Percentiles rank a stretch among this genome's conserved stretches.
These are phyloP conservation scores for Neofusicoccum sp. DNA, from an alignment of 2,329 filamentous ascomycete species.

Conservation along the genomic window DNA sequence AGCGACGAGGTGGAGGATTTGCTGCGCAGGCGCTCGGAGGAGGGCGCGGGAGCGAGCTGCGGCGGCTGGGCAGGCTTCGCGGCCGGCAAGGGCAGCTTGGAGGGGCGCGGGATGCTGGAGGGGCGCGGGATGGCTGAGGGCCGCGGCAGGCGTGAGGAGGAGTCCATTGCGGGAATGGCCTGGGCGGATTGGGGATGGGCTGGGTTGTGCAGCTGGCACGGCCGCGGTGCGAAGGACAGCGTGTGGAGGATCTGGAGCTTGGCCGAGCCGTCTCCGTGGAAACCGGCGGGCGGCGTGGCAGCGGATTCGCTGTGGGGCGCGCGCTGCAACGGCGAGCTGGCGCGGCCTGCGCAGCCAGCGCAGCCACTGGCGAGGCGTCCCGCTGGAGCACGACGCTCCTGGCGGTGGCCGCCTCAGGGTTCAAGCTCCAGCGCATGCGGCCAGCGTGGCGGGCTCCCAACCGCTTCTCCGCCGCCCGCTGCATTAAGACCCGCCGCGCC, in stretches of 20 bases:
- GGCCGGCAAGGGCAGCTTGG: slow-evolving; percentile 48
- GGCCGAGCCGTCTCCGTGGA: neutral
- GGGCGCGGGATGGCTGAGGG: slow-evolving; percentile 25
- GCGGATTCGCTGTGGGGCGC: slow-evolving; percentile 6
- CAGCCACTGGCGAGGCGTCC: neutral
- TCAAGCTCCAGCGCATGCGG: neutral
- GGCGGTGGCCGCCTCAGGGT: neutral
- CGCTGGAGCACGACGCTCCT: neutral
- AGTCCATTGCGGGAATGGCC: slow-evolving; percentile 34
- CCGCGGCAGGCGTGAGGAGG: slow-evolving; percentile 28
- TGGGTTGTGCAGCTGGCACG: slow-evolving; percentile 22
- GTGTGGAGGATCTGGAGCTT: slow-evolving; percentile 12
- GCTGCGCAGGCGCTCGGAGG: slow-evolving; percentile 35
- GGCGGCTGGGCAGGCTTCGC: neutral
- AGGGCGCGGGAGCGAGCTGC: slow-evolving; percentile 1
- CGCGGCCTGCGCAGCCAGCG: neutral
- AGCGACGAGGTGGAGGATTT: slow-evolving; percentile 54
- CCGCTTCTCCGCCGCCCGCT: neutral
- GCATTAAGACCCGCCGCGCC: slow-evolving; percentile 14
- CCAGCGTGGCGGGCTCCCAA: slow-evolving; percentile 15
- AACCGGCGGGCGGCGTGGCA: slow-evolving; percentile 5
- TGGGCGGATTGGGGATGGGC: slow-evolving; percentile 23
- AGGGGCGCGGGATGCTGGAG: slow-evolving; percentile 42
- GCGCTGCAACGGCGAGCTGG: slow-evolving; percentile 6
- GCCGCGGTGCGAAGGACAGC: slow-evolving; percentile 7